Evolutionary conservation across 2,329 filamentous ascomycete genomes (phyloP).

Genomic region (Dissoconium aciculare): DNA sequence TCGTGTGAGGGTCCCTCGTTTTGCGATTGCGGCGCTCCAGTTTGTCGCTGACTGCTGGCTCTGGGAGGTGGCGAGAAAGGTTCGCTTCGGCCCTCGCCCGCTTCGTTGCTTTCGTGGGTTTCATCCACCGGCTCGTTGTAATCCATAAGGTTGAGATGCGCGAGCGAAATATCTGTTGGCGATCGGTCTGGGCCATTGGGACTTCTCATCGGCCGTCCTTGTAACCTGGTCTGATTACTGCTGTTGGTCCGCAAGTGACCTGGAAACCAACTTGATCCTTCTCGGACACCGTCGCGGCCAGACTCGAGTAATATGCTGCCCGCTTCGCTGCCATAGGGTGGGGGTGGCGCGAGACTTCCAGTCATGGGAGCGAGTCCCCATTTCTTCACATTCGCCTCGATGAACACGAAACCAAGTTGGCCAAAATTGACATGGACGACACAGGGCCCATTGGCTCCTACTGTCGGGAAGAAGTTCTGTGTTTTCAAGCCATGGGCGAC

Average conservation of each 20-base stretch:
- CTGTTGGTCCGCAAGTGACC: conserved; percentile 61
- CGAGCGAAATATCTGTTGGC: conserved; percentile 89
- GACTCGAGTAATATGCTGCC: conserved; percentile 89
- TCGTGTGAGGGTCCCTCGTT: conserved; percentile 19
- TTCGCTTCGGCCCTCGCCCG: conserved; percentile 15
- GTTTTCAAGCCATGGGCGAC: conserved; percentile 83
- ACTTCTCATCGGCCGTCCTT: conserved; percentile 53
- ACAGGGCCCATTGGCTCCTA: conserved; percentile 90
- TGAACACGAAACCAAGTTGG: conserved; percentile 95
- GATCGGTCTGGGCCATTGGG: conserved; percentile 69
- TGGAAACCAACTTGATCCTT: conserved; percentile 41
- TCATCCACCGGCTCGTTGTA: conserved; percentile 41
- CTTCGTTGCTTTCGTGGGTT: conserved; percentile 48
- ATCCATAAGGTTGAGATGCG: conserved; percentile 61
- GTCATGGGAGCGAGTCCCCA: conserved; percentile 96
- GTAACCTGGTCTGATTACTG: conserved; percentile 57
- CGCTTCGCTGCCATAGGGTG: conserved; percentile 92
- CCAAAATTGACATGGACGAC: conserved; percentile 94
- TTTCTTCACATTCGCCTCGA: conserved; percentile 99
- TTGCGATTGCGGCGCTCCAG: background rate
- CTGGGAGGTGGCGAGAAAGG: conserved; percentile 1
- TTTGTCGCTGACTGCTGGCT: conserved; percentile 9
- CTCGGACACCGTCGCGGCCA: conserved; percentile 42
- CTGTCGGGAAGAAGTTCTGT: conserved; percentile 92
- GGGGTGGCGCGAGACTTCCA: conserved; percentile 83